These are phyloP conservation scores for Boletus rubroflammeus DNA, from an alignment of 768 basidiomycete species.

Conservation along the genomic window DNA sequence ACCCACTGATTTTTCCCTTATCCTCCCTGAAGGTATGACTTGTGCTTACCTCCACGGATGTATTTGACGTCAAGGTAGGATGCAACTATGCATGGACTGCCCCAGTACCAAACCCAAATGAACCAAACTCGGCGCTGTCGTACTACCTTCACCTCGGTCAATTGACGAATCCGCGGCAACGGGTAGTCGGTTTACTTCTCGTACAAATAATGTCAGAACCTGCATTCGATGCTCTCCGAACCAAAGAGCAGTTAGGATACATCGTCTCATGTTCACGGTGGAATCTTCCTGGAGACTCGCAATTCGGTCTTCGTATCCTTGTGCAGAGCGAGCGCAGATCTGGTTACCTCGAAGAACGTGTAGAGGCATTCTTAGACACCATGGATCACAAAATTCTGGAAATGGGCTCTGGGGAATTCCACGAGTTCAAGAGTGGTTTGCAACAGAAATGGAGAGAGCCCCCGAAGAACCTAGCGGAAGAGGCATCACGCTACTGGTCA, in stretches of 20 bases:
- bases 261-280: slow-evolving; percentile 65
- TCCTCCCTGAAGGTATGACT: slow-evolving; percentile 65
- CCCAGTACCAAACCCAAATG: slow-evolving; percentile 74
- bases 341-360: slow-evolving; percentile 77
- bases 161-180: slow-evolving; percentile 54
- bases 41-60: neutral
- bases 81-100: slow-evolving; percentile 66
- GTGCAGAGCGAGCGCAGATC: slow-evolving; percentile 87
- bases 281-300: slow-evolving; percentile 58
- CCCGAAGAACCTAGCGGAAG: slow-evolving; percentile 85
- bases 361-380: slow-evolving; percentile 80
- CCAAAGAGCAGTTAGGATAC: slow-evolving; percentile 95
- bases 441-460: slow-evolving; percentile 82
- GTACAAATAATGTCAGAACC: slow-evolving; percentile 88
- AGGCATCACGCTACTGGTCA: slow-evolving; percentile 61
- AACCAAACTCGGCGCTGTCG: slow-evolving; percentile 82
- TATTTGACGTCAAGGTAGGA: slow-evolving; percentile 40
- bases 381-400: slow-evolving; percentile 66
- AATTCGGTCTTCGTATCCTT: slow-evolving; percentile 75
- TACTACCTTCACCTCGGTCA: slow-evolving; percentile 84
- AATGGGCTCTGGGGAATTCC: slow-evolving; percentile 72
- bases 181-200: slow-evolving; percentile 69
- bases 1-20: slow-evolving; percentile 47
- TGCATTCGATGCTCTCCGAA: slow-evolving; percentile 85
- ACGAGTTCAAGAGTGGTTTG: slow-evolving; percentile 72